Conservation (phyloP, 305 asterid genomes). For the Striga hermonthica region DNA sequence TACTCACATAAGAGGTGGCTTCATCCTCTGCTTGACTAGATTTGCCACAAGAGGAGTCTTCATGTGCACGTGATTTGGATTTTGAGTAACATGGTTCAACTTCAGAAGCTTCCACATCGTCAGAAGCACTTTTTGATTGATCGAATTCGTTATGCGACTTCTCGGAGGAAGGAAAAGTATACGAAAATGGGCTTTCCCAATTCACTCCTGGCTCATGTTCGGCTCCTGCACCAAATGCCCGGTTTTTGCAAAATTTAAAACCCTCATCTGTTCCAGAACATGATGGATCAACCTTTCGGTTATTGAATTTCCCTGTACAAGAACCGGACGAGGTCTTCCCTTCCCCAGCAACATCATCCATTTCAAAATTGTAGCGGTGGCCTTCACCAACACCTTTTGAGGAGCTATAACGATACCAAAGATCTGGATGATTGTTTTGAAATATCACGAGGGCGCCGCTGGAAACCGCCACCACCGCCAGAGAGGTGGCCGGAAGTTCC, state of each 20-base stretch:
- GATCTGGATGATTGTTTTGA: conserved; percentile 39
- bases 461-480: neutral
- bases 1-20: conserved; percentile 22
- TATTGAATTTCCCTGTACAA: conserved; percentile 26
- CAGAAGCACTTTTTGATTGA: neutral
- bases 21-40: conserved; percentile 27
- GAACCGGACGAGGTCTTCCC: conserved; percentile 32
- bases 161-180: conserved; percentile 24
- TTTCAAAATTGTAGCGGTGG: conserved; percentile 4
- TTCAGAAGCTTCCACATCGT: conserved; percentile 11
- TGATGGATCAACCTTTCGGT: conserved; percentile 34
- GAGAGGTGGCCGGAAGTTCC: neutral
- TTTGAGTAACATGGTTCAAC: conserved; percentile 30
- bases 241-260: too few species aligned
- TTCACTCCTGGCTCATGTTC: too few species aligned
- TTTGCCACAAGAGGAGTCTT: conserved; percentile 24
- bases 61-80: conserved; percentile 10
- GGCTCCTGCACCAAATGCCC: too few species aligned
- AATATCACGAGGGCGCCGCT: neutral
- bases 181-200: neutral
- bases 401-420: conserved; percentile 33
- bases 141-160: conserved; percentile 28
- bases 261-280: conserved; percentile 30
- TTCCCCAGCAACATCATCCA: too few species aligned
- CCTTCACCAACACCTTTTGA: conserved; percentile 32